Percentiles rank a stretch among this genome's conserved stretches.
These are phyloP conservation scores for Candida labiduridarum DNA, from an alignment of 1,139 yeast genomes.

Conservation along the genomic window DNA sequence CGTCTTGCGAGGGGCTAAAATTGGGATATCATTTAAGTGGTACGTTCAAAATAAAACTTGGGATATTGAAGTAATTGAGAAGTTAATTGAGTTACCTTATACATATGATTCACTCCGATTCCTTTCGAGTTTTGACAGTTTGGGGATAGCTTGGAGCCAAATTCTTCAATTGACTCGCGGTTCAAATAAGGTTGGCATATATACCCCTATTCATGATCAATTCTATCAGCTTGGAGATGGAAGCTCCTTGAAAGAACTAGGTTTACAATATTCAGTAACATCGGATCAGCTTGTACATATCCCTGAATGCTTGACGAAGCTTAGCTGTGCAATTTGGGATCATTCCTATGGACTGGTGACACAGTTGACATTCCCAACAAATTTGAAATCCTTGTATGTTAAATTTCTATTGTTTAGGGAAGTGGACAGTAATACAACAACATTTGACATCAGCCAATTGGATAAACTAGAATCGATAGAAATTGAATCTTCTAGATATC, in stretches of 20 bases:
- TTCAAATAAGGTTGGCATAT: background rate
- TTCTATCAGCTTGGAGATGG: background rate
- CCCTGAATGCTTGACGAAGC: background rate
- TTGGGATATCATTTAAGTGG: background rate
- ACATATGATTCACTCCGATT: background rate
- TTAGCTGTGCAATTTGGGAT: background rate
- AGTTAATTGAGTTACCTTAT: background rate
- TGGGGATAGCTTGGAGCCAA: background rate
- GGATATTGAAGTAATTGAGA: background rate
- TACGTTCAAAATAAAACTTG: background rate
- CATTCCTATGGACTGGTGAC: background rate
- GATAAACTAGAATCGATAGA: background rate
- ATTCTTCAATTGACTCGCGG: background rate
- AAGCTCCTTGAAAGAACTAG: background rate
- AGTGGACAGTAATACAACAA: no score
- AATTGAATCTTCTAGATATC: background rate
- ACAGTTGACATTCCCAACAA: background rate
- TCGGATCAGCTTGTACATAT: background rate
- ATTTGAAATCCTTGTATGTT: no score
- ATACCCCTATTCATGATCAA: background rate
- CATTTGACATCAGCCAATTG: background rate
- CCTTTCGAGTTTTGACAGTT: no score
- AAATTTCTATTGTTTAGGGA: background rate
- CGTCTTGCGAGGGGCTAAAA: background rate
- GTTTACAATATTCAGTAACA: background rate